Percentiles rank a stretch among this genome's conserved stretches.
These are phyloP conservation scores for Floccularia luteovirens DNA, from an alignment of 768 basidiomycete genomes.

Conservation along the genomic window DNA sequence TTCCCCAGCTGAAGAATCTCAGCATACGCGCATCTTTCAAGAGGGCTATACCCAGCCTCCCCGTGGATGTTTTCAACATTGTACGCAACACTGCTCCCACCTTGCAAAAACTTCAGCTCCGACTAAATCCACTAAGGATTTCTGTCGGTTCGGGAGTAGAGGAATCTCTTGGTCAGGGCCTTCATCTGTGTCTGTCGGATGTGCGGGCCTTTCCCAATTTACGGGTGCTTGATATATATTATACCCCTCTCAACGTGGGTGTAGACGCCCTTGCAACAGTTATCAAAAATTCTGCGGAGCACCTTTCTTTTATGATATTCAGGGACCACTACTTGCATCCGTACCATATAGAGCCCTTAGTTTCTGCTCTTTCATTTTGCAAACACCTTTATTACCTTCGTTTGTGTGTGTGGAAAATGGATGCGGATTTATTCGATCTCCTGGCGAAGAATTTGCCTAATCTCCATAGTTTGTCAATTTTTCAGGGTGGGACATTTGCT, in stretches of 20 bases:
- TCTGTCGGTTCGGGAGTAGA: constrained; percentile 20
- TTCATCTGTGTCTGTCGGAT: constrained; percentile 19
- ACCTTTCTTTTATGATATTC: constrained; percentile 25
- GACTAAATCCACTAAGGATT: constrained; percentile 28
- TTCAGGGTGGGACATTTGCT: constrained; percentile 8
- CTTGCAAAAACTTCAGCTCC: constrained; percentile 25
- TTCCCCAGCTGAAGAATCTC: constrained; percentile 24
- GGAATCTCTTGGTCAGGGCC: constrained; percentile 24
- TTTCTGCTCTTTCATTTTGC: constrained; percentile 16
- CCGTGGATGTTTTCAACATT: constrained; percentile 25
- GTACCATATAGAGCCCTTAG: constrained; percentile 19
- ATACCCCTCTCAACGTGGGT: constrained; percentile 23
- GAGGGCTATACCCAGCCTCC: constrained; percentile 22
- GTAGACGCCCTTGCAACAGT: constrained; percentile 24
- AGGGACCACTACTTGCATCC: constrained; percentile 30
- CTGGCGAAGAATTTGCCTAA: constrained; percentile 21
- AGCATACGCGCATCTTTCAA: constrained; percentile 32
- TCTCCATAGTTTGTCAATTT: constrained; percentile 21
- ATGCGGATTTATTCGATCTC: constrained; percentile 23
- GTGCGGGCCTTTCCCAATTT: constrained; percentile 19
- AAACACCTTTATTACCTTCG: constrained; percentile 18
- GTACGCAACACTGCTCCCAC: constrained; percentile 19
- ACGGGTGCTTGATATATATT: constrained; percentile 31
- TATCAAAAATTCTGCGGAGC: constrained; percentile 20
- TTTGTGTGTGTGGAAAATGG: constrained; percentile 25